Evolutionary conservation across 768 basidiomycete genomes (phyloP).

Genomic region (Terana coerulea): DNA sequence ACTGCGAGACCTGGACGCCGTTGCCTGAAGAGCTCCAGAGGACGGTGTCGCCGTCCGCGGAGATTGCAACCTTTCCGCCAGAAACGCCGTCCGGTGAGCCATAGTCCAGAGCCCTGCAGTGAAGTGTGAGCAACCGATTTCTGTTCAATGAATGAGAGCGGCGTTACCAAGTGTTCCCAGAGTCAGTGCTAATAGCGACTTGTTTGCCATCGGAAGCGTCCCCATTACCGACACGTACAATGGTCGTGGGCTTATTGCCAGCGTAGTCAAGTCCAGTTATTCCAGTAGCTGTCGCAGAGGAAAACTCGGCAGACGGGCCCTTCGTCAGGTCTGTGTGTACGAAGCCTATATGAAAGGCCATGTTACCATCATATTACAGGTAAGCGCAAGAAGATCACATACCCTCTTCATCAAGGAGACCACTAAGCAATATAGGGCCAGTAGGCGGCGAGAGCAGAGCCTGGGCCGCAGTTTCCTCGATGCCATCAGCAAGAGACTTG

Average conservation of each 20-base stretch:
- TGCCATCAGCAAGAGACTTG: slow-evolving; percentile 56
- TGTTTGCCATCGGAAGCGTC: slow-evolving; percentile 37
- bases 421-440: slow-evolving; percentile 46
- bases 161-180: slow-evolving; percentile 47
- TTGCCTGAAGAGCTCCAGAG: slow-evolving; percentile 51
- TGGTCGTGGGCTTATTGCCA: slow-evolving; percentile 44
- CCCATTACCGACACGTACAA: slow-evolving; percentile 50
- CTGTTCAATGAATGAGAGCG: not conserved
- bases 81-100: slow-evolving; percentile 3
- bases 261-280: slow-evolving; percentile 52
- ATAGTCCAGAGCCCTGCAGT: slow-evolving; percentile 3
- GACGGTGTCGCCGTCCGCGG: slow-evolving; percentile 53
- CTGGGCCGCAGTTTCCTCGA: slow-evolving; percentile 60
- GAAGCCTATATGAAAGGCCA: slow-evolving; percentile 35
- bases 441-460: slow-evolving; percentile 57
- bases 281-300: slow-evolving; percentile 40
- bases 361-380: not conserved
- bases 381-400: slow-evolving; percentile 33
- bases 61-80: slow-evolving; percentile 34
- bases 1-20: slow-evolving; percentile 52
- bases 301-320: slow-evolving; percentile 37
- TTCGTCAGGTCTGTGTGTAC: slow-evolving; percentile 42
- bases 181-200: slow-evolving; percentile 55
- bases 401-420: slow-evolving; percentile 50
- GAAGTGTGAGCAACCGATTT: not conserved